Evolutionary conservation across 352 stramenopile genomes (phyloP), one percentile per base, ranked within the genome.

Genomic region (Nothophytophthora sp.): DNA sequence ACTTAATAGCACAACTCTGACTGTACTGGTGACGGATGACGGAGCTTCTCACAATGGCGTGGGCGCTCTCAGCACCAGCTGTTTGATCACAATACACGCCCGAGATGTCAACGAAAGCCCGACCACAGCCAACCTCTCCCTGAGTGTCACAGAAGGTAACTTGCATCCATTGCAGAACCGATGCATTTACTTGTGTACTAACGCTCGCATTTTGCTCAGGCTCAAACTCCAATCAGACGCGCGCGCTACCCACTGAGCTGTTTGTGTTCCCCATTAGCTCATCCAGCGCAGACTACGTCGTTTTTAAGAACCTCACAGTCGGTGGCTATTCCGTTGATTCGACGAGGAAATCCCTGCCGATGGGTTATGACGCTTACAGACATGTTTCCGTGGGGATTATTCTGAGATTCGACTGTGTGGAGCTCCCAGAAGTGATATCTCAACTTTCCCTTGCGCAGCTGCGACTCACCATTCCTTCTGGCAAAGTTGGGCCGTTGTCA

Each of bases 401-500:
- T 16, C 43, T 68, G 13, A 41, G 37, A 15, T 68, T 68, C 50
- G 10, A 29, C 15, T 13, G 11, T 2, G 16, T 64, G 4, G 49
- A 63, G 19, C 63, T 85, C 34, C 67, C 70, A 1, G 60, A 76
- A 13, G 12, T 55, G 1, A 45, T 76, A 22, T 38, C 39, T 50
- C 42, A 66, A 27, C 11, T 84, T 6, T 60, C 41, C 12, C 32
- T 50, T 16, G 64, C 34, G 1, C 65, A 49, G 12, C 41, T 87
- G 10, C 52, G 63, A 9, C 73, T 87, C 28, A 54, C 49, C 11
- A 59, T 81, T 20, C 67, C 76, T 6, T 70, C 70, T 3, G 63
- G 63, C 20, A 60, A 63, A 43, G 54, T 80, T 22, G 75, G 75
- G 8, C 75, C 75, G 0, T 77, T 83, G 38, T 33, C 30, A 4